Conservation (phyloP, 805 yeast genomes). For the Ogataea ganodermae region DNA sequence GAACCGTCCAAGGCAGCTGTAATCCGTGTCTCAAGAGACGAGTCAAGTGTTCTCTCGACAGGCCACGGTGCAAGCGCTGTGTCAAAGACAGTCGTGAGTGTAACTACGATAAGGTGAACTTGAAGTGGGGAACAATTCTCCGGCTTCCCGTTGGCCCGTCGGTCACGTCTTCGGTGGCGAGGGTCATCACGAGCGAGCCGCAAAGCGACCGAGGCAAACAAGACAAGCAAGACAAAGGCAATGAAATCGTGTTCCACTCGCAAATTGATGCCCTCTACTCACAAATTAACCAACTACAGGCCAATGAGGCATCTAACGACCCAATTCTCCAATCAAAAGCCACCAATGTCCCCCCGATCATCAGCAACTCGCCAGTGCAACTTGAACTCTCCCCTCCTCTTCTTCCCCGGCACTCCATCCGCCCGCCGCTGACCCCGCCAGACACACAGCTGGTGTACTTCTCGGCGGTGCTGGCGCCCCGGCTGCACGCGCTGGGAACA, state of each 20-base stretch:
- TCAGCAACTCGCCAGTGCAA: too few relatives aligned
- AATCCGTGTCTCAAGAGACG: slow-evolving; percentile 50
- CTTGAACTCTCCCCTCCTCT: too few relatives aligned
- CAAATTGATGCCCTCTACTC: too few relatives aligned
- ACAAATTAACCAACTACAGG: too few relatives aligned
- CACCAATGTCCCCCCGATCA: too few relatives aligned
- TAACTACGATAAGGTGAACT: slow-evolving; percentile 43
- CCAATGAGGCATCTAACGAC: too few relatives aligned
- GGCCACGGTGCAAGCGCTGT: slow-evolving; percentile 46
- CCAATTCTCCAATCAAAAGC: too few relatives aligned
- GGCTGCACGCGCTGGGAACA: slow-evolving; percentile 25
- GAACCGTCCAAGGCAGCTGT: slow-evolving; percentile 38
- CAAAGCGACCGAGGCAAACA: neutral
- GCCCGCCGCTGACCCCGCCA: slow-evolving; percentile 2
- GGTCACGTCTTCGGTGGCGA: neutral
- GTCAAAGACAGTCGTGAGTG: slow-evolving; percentile 40
- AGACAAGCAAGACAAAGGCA: neutral
- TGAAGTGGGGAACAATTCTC: slow-evolving; percentile 47
- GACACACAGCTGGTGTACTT: slow-evolving; percentile 26
- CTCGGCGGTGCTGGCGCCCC: slow-evolving; percentile 26
- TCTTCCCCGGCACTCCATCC: too few relatives aligned
- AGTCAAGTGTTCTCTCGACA: slow-evolving; percentile 47
- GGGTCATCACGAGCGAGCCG: neutral
- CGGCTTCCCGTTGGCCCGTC: slow-evolving; percentile 10
- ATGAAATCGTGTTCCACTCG: too few relatives aligned